Evolutionary conservation across 345 rosid species (phyloP).

Genomic region (Arabidopsis suecica): DNA sequence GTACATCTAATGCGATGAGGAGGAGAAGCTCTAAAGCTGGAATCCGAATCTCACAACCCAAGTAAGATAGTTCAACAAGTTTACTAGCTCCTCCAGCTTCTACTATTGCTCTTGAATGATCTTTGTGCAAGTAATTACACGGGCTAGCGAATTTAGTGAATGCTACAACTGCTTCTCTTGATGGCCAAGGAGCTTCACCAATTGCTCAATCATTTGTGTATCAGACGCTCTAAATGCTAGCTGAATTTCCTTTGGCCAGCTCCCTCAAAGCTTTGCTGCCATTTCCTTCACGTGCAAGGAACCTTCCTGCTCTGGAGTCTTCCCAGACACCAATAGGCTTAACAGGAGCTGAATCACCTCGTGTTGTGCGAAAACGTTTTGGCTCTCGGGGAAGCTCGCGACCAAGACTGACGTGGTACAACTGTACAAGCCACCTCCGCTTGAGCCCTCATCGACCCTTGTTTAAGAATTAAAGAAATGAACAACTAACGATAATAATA

Average conservation of each 20-base stretch:
- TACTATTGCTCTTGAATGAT: constrained; percentile 79
- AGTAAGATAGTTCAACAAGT: constrained; percentile 72
- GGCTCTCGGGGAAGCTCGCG: constrained; percentile 61
- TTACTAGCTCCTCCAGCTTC: constrained; percentile 72
- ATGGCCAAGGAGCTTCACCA: constrained; percentile 79
- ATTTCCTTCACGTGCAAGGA: constrained; percentile 66
- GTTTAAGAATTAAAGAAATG: constrained; percentile 59
- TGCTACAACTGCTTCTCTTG: constrained; percentile 71
- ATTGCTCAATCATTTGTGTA: constrained; percentile 68
- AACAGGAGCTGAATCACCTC: constrained; percentile 69
- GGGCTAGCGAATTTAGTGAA: constrained; percentile 71
- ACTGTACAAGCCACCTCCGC: constrained; percentile 74
- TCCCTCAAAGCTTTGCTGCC: constrained; percentile 86
- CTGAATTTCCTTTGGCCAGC: constrained; percentile 66
- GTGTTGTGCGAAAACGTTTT: constrained; percentile 69
- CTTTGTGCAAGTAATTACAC: constrained; percentile 73
- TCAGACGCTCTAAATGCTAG: constrained; percentile 82
- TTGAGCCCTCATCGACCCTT: constrained; percentile 82
- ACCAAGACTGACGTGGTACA: constrained; percentile 57
- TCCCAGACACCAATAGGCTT: constrained; percentile 56
- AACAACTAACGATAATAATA: too few species aligned
- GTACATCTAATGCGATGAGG: constrained; percentile 69
- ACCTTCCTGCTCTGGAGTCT: constrained; percentile 70
- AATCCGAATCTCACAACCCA: constrained; percentile 63
- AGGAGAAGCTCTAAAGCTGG: constrained; percentile 62